These are phyloP conservation scores for Asterella californica DNA, from an alignment of 225 moss, liverwort and hornwort genomes.

Conservation along the genomic window DNA sequence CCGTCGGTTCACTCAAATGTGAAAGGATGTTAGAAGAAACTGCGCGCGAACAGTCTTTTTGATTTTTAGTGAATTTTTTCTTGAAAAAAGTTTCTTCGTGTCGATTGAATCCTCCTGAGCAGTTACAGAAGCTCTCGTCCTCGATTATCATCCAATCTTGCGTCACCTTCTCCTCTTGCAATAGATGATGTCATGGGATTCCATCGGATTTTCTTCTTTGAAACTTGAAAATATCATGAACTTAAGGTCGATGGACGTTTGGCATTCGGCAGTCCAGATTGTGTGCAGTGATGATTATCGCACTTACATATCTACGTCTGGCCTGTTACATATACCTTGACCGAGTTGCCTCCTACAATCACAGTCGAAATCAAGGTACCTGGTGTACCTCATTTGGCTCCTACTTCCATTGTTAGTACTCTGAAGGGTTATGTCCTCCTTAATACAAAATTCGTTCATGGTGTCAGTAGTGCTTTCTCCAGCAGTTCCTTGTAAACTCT, in stretches of 20 bases:
- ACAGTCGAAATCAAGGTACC: constrained; percentile 89
- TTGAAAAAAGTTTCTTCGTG: too few relatives aligned
- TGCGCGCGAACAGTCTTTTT: too few relatives aligned
- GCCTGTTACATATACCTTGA: constrained; percentile 44
- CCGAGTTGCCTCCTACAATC: constrained; percentile 52
- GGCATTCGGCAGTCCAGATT: neutral
- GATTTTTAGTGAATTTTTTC: too few relatives aligned
- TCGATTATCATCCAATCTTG: too few relatives aligned
- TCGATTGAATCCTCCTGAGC: too few relatives aligned
- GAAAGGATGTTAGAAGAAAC: too few relatives aligned
- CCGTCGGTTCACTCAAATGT: too few relatives aligned
- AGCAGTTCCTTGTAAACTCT: neutral
- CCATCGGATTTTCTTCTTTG: neutral
- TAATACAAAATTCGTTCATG: neutral
- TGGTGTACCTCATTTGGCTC: neutral
- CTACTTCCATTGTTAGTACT: neutral
- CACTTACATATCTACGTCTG: neutral
- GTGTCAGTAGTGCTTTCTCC: neutral
- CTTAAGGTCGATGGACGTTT: neutral
- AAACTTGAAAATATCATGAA: neutral
- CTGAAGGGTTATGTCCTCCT: neutral
- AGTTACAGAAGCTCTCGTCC: too few relatives aligned
- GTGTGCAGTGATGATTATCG: neutral
- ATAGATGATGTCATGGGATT: too few relatives aligned
- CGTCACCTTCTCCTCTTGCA: too few relatives aligned